A percentile compares a stretch with the other conserved stretches of the same genome.
Conservation (phyloP, 805 yeast genomes). For the Candida berthetii region DNA sequence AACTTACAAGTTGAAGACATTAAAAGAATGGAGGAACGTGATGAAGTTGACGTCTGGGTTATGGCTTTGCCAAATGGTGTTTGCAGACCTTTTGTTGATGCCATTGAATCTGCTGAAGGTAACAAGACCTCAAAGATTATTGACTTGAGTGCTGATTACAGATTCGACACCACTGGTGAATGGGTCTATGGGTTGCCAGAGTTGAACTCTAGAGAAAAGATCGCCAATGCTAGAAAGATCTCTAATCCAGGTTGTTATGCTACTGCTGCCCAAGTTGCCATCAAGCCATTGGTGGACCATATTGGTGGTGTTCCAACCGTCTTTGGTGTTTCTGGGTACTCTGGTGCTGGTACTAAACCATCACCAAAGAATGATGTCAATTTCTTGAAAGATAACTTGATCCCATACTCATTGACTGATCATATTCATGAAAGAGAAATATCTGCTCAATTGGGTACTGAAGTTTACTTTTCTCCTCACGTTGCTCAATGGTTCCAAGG, state of each 20-base stretch:
- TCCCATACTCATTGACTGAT: slow-evolving; percentile 94
- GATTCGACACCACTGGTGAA: slow-evolving; percentile 82
- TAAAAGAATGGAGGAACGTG: slow-evolving; percentile 63
- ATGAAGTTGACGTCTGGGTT: slow-evolving; percentile 92
- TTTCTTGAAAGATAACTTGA: slow-evolving; percentile 71
- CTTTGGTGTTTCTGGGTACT: slow-evolving; percentile 96
- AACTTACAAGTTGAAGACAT: slow-evolving; percentile 88
- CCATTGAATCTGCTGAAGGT: slow-evolving; percentile 57
- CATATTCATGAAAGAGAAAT: slow-evolving; percentile 96
- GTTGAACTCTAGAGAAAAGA: slow-evolving; percentile 58
- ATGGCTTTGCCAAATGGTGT: slow-evolving; percentile 99
- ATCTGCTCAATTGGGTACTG: slow-evolving; percentile 67
- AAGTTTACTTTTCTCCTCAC: slow-evolving; percentile 91
- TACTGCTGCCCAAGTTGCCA: slow-evolving; percentile 94
- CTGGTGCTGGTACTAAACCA: slow-evolving; percentile 99
- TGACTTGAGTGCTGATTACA: slow-evolving; percentile 92
- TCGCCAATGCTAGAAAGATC: slow-evolving; percentile 71
- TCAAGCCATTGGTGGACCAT: slow-evolving; percentile 75
- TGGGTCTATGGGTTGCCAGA: slow-evolving; percentile 98
- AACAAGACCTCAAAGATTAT: slow-evolving; percentile 72
- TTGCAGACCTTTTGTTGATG: slow-evolving; percentile 81
- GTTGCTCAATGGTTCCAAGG: slow-evolving; percentile 99
- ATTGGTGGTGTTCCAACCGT: slow-evolving; percentile 71
- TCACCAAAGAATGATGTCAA: slow-evolving; percentile 88
- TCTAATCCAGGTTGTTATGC: slow-evolving; percentile 99